phyloP scores from a whole-genome alignment of 176 grass and related monocot genomes.

The Musa itinerans region DNA sequence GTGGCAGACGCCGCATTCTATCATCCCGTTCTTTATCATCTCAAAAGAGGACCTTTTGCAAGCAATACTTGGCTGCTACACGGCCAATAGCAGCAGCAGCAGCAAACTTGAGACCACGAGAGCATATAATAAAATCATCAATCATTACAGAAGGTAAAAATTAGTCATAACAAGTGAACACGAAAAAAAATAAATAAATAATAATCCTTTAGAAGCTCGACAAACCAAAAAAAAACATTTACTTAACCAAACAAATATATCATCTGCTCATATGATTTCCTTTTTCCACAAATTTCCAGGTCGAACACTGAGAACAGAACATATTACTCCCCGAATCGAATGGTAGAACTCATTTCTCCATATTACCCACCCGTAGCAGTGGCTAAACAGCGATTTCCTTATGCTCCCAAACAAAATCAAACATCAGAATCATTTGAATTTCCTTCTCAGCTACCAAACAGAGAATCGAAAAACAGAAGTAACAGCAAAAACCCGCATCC shows the following conservation, averaged over 20 bases:
- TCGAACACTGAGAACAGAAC: not conserved
- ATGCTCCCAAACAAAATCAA: not conserved
- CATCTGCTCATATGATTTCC: not conserved
- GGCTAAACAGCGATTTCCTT: not conserved
- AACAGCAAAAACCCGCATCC: too few species aligned
- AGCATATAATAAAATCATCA: not conserved
- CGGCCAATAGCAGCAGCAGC: not conserved
- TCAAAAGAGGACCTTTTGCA: not conserved
- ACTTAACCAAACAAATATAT: not conserved
- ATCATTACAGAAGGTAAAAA: not conserved
- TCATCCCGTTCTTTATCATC: conserved; percentile 13
- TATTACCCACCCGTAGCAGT: too few species aligned
- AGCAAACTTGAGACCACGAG: not conserved
- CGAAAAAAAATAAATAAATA: too few species aligned
- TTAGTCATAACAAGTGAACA: too few species aligned
- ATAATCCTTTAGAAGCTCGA: too few species aligned
- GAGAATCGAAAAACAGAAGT: too few species aligned
- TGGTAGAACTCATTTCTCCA: too few species aligned
- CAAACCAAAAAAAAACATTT: too few species aligned
- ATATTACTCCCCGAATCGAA: too few species aligned
- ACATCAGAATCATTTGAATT: too few species aligned
- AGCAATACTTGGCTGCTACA: not conserved
- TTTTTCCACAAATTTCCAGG: not conserved
- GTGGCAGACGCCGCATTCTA: conserved; percentile 12
- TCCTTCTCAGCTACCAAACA: too few species aligned